Evolutionary conservation across 768 basidiomycete species (phyloP).

Genomic region (Tylopilus balloui): DNA sequence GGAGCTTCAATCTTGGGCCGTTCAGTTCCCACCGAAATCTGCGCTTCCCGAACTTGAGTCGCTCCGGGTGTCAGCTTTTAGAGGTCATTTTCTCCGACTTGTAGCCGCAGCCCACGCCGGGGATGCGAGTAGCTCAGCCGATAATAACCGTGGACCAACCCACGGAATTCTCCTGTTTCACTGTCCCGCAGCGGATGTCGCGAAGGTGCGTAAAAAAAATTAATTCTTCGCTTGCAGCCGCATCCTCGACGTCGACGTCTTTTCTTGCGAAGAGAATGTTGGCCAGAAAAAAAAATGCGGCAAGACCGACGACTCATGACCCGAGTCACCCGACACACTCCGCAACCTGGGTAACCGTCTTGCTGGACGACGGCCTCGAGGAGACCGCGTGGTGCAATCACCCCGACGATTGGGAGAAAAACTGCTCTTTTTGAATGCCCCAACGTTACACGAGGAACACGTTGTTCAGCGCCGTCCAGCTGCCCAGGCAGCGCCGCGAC

Average conservation of each 20-base stretch:
- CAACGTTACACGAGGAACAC: not conserved
- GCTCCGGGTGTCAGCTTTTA: conserved; percentile 2
- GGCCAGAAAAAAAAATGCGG: not conserved
- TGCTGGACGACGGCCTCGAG: conserved; percentile 18
- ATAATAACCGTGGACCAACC: not conserved
- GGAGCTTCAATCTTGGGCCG: conserved; percentile 25
- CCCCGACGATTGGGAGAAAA: conserved; percentile 14
- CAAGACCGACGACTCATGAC: conserved; percentile 13
- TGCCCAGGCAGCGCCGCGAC: conserved; percentile 1
- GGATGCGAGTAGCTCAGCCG: conserved; percentile 9
- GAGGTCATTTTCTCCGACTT: conserved; percentile 10
- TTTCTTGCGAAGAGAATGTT: too few relatives aligned
- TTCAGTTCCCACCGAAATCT: conserved; percentile 28
- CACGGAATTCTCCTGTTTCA: conserved; percentile 7
- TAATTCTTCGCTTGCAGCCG: conserved; percentile 5
- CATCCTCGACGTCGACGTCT: too few relatives aligned
- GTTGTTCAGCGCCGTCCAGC: not conserved
- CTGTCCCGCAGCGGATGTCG: too few relatives aligned
- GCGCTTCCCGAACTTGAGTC: conserved; percentile 13
- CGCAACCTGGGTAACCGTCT: conserved; percentile 6
- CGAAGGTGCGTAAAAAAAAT: not conserved
- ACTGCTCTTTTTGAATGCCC: conserved; percentile 10
- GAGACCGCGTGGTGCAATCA: conserved; percentile 19
- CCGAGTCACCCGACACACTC: conserved; percentile 7
- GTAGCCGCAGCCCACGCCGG: conserved; percentile 3